phyloP scores from a whole-genome alignment of 2,329 filamentous ascomycete genomes.

The Diaporthe ilicicola region DNA sequence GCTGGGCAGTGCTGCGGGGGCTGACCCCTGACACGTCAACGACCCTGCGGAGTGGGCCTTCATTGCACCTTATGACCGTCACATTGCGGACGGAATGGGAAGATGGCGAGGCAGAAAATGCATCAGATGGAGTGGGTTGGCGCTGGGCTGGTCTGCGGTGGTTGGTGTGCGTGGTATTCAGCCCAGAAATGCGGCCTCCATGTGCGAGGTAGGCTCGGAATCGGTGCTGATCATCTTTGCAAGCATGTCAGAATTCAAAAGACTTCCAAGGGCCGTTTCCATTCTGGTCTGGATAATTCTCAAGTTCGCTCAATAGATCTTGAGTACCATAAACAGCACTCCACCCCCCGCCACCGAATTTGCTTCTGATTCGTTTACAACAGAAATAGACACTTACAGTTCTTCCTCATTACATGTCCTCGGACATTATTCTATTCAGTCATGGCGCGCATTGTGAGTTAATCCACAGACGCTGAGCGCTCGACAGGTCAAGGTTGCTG shows the following conservation, averaged over 20 bases:
- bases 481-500: not conserved
- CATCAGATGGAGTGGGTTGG: not conserved
- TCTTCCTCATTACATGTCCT: too few species aligned
- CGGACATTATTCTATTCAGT: not conserved
- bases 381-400: too few species aligned
- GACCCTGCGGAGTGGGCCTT: not conserved
- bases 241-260: too few species aligned
- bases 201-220: not conserved
- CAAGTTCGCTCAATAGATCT: too few species aligned
- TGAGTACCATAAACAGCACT: too few species aligned
- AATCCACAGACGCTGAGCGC: not conserved
- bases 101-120: not conserved
- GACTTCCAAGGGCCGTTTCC: too few species aligned
- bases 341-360: too few species aligned
- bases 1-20: not conserved
- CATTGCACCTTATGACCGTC: too few species aligned
- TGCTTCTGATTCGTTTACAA: too few species aligned
- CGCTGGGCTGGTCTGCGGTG: not conserved
- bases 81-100: not conserved
- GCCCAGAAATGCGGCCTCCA: not conserved
- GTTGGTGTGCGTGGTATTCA: not conserved
- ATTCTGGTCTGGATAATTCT: too few species aligned
- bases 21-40: not conserved
- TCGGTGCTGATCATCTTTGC: too few species aligned
- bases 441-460: not conserved